Evolutionary conservation across 2,329 filamentous ascomycete genomes (phyloP).

Genomic region (Sporothrix humicola): DNA sequence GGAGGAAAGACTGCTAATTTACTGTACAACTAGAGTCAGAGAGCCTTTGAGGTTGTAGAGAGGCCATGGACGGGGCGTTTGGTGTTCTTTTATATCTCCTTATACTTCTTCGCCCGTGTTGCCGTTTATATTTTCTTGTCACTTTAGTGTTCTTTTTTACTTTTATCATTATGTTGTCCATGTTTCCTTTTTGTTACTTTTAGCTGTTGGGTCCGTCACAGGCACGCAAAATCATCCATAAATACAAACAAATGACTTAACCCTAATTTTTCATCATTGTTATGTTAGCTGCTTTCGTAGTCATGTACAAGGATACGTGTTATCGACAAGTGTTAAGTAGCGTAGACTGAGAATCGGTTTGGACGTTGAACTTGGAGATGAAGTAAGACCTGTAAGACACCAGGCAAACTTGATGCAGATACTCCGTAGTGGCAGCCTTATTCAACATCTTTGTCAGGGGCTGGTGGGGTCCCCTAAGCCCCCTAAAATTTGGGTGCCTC

Average conservation of each 20-base stretch:
- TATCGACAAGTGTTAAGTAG: too few species aligned
- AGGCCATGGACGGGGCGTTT: constrained; percentile 37
- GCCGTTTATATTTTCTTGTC: background rate
- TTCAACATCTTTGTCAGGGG: constrained; percentile 26
- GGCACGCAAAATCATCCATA: background rate
- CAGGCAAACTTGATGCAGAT: background rate
- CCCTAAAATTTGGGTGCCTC: background rate
- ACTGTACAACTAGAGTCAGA: constrained; percentile 37
- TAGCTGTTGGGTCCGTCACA: constrained; percentile 12
- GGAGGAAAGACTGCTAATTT: constrained; percentile 32
- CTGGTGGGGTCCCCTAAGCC: background rate
- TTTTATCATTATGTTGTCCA: background rate
- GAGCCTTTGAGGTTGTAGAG: constrained; percentile 36
- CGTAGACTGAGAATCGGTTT: too few species aligned
- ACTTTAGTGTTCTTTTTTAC: background rate
- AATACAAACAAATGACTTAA: constrained; percentile 9
- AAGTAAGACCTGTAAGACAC: background rate
- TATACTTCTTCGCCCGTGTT: background rate
- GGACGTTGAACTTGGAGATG: background rate
- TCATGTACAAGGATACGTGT: too few species aligned
- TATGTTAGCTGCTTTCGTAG: too few species aligned
- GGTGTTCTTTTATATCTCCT: constrained; percentile 26
- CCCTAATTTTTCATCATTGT: background rate
- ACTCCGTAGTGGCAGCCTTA: constrained; percentile 7
- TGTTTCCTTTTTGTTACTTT: background rate